Conservation (phyloP, 2,329 filamentous ascomycete species). For the Pyrenophora teres region DNA sequence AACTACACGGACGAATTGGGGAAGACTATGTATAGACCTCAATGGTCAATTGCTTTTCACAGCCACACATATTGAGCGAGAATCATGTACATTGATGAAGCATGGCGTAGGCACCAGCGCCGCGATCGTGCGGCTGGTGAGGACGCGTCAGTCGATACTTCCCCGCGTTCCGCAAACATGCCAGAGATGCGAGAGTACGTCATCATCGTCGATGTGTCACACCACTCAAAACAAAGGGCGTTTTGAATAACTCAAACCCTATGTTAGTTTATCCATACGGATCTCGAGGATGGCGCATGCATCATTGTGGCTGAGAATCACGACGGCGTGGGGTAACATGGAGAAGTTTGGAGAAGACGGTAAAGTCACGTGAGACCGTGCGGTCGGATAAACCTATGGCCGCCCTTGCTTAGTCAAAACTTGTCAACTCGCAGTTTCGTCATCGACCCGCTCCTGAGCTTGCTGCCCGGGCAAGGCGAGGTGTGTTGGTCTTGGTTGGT, state of each 20-base stretch:
- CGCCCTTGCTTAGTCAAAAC: background rate
- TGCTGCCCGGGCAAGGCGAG: background rate
- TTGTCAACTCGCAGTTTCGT: conserved; percentile 1
- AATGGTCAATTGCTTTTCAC: background rate
- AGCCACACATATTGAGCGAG: background rate
- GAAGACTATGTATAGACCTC: too few species aligned
- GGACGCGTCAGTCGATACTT: conserved; percentile 20
- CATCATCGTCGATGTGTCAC: conserved; percentile 2
- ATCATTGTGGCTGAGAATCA: too few species aligned
- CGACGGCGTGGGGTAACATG: too few species aligned
- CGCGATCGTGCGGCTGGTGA: conserved; percentile 18
- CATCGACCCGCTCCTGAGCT: background rate
- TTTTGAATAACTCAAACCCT: background rate
- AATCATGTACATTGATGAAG: background rate
- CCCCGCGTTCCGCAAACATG: conserved; percentile 10
- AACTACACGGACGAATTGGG: conserved; percentile 9
- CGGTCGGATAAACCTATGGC: background rate
- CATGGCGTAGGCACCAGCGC: conserved; percentile 1
- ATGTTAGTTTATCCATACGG: too few species aligned
- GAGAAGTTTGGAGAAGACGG: too few species aligned
- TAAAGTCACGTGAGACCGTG: background rate
- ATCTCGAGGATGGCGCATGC: too few species aligned
- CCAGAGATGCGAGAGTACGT: conserved; percentile 6
- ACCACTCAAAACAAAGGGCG: conserved; percentile 1
- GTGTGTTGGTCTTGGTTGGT: background rate